Conservation (phyloP, 768 basidiomycete species). For the Serendipita vermifera region DNA sequence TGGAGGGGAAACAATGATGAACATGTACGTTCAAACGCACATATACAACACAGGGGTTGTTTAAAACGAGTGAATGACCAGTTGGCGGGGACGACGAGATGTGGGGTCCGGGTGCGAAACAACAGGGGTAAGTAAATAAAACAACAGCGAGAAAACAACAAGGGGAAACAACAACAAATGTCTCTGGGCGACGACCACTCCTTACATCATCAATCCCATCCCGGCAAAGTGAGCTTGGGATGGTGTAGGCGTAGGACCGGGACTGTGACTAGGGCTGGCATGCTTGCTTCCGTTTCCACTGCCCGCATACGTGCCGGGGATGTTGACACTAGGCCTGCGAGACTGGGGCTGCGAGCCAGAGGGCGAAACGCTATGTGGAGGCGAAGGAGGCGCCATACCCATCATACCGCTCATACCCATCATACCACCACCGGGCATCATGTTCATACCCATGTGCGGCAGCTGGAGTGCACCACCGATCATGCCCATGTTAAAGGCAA, state of each 20-base stretch:
- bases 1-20: too few species aligned
- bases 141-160: too few species aligned
- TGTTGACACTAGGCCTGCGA: background rate
- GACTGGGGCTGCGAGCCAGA: background rate
- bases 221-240: background rate
- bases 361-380: conserved; percentile 2
- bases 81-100: background rate
- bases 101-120: background rate
- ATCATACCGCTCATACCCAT: conserved; percentile 6
- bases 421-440: background rate
- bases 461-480: background rate
- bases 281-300: too few species aligned
- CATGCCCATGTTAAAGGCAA: background rate
- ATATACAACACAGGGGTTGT: too few species aligned
- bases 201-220: background rate
- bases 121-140: background rate
- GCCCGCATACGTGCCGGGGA: background rate
- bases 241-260: background rate
- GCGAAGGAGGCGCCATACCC: background rate
- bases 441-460: background rate
- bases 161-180: background rate
- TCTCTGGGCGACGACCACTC: too few species aligned
- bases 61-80: conserved; percentile 3
- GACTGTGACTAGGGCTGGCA: too few species aligned
- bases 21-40: too few species aligned